A percentile compares a stretch with the other conserved stretches of the same genome.
Evolutionary conservation across 306 rosid species (phyloP).

Genomic region (Quercus bicolor): DNA sequence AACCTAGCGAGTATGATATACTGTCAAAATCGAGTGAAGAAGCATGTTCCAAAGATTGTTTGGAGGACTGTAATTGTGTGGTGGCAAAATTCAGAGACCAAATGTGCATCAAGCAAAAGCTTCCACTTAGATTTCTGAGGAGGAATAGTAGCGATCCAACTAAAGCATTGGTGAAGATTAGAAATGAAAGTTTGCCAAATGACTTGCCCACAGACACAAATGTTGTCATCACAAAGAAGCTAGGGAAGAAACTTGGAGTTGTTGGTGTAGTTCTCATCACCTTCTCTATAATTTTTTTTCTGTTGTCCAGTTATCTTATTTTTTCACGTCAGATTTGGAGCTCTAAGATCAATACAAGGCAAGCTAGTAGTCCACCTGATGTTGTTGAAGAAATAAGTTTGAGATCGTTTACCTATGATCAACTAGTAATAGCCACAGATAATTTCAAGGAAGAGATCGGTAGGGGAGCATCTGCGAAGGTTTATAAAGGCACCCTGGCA

Average conservation of each 20-base stretch:
- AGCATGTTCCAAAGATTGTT: neutral
- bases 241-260: neutral
- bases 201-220: neutral
- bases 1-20: neutral
- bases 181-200: neutral
- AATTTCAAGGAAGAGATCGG: neutral
- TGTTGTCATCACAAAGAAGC: neutral
- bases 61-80: neutral
- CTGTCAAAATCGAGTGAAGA: neutral
- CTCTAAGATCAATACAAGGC: neutral
- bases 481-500: neutral
- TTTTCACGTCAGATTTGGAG: neutral
- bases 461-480: conserved; percentile 1
- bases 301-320: neutral
- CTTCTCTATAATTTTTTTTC: neutral
- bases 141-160: neutral
- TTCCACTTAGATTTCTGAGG: neutral
- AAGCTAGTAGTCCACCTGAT: neutral
- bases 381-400: neutral
- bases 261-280: neutral
- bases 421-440: neutral
- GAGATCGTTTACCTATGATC: neutral
- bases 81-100: neutral
- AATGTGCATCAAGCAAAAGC: neutral
- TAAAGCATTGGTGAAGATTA: neutral